Base-by-base conservation (phyloP, 495 filamentous ascomycete genomes). In the Penicillium steckii region DNA sequence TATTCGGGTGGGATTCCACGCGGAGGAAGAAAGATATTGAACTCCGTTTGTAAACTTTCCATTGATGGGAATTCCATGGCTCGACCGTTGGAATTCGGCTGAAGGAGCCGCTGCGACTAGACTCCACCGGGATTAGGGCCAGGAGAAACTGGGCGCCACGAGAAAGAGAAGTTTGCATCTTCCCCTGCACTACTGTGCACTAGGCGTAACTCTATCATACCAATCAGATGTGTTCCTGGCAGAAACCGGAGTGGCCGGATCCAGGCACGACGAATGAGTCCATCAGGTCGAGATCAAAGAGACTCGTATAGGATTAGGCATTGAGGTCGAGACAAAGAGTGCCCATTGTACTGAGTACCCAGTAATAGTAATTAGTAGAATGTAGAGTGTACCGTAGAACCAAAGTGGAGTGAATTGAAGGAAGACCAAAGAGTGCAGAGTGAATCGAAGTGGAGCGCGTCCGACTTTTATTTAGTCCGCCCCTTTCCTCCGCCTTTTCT, bases 121-220 rank as follows among this genome's bases (percentile, higher is more conserved):
- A 5, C 48, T 30, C 19, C 27, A 22, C 19, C 13, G 37, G 24
- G 47, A 9, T 41, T 49, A 41, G 46, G 46, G 46, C 38, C 33
- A 49, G 37, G 24, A 43, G 37, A 23, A 13, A 32, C 10, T 32
- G 29, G 29, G 29, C 29, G n/a, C 1, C 29, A 32, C 33, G 15
- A 15, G 15, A 17, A 37, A 17, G 3, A 15, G 12, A 37, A 15
- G 33, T 37, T 37, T 13, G 33, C 13, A 21, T 27, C 17, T 52
- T 19, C 48, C 49, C 49, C 49, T 52, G 48, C 22, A 15, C 33
- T 9, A 15, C 8, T 44, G 23, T 50, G 19, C 26, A 22, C 38
- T 32, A n/a, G 48, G 48, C 38, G 19, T 19, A 50, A 50, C 25
- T 43, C 10, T 6, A 33, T 43, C 29, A 26, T 45, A 15, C 19